Base-by-base conservation (phyloP, 208 protist genomes). In the Acanthamoeba royreba region DNA sequence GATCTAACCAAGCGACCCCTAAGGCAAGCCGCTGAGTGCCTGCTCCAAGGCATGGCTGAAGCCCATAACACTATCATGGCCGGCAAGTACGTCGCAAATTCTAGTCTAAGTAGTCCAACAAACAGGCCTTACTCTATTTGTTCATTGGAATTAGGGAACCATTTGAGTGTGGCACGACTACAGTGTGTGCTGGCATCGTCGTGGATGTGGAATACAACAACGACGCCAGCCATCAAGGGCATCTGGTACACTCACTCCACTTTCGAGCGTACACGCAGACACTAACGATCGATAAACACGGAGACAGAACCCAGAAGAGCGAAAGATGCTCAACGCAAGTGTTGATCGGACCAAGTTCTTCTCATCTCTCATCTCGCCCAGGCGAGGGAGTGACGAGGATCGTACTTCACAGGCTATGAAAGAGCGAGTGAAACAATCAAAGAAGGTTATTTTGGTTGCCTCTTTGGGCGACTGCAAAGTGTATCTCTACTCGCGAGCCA, bases 401-500 rank as follows among this genome's bases (percentile, higher is more conserved):
- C 28, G 22, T 22, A 11, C 19, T 33, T 11, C 58, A 0, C 19
- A 89, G 11, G 22, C 35, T 17, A 89, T 7, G 43, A 87, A 87
- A 45, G 22, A 45, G 42, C 28, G 53, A 25, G n/a, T n/a, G n/a
- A n/a, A n/a, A n/a, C n/a, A n/a, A n/a, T 38, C 13, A 46, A 93
- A 55, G 40, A 93, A 93, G 43, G 88, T 55, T 46, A 9, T 93
- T 0, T 2, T 93, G 15, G 28, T 93, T 9, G 88, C 83, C 9
- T 93, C 88, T 3, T 61, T 93, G 9, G 88, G 88, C 9, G 88
- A 93, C 47, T 93, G 88, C 52, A 93, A 93, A 40, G 63, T 93
- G 33, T 93, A 61, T 42, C 63, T 45, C 33, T 93, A 83, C 40
- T 85, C 63, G 2, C 45, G 46, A 2, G 22, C 19, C 43, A 81